phyloP scores from a whole-genome alignment of 106 monocot species.

The Alisma plantagoaquatica region DNA sequence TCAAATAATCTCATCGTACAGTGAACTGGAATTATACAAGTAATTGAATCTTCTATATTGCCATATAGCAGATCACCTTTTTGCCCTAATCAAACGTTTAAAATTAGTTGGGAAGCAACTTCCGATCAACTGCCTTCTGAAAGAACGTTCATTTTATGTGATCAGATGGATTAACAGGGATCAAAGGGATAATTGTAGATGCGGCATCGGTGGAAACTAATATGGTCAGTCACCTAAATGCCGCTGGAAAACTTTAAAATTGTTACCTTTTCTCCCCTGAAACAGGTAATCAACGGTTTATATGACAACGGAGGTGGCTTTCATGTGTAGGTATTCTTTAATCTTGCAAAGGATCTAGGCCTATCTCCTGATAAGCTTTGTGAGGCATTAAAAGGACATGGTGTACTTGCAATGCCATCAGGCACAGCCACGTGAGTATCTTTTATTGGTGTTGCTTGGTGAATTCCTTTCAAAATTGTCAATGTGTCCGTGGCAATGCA shows the following conservation, averaged over 20 bases:
- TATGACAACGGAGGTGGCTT: neutral
- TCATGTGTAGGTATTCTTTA: slow-evolving; percentile 61
- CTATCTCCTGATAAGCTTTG: slow-evolving; percentile 59
- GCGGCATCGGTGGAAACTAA: slow-evolving; percentile 66
- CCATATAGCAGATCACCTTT: too few relatives aligned
- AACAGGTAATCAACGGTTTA: neutral
- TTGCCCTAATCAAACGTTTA: too few relatives aligned
- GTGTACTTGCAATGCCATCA: slow-evolving; percentile 68
- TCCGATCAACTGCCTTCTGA: too few relatives aligned
- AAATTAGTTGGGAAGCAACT: too few relatives aligned
- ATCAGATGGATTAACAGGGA: slow-evolving; percentile 61
- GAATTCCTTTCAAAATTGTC: too few relatives aligned
- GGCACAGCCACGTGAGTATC: slow-evolving; percentile 52
- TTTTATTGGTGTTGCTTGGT: too few relatives aligned
- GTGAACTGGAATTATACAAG: too few relatives aligned
- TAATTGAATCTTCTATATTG: too few relatives aligned
- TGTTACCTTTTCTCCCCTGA: neutral
- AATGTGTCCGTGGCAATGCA: too few relatives aligned
- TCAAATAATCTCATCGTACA: too few relatives aligned
- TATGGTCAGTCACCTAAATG: slow-evolving; percentile 47
- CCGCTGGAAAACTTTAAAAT: neutral
- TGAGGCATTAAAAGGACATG: slow-evolving; percentile 55
- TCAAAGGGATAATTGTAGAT: slow-evolving; percentile 54
- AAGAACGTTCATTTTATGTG: too few relatives aligned
- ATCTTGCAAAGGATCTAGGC: slow-evolving; percentile 25